Percentiles rank a stretch among this genome's conserved stretches.
Conservation (phyloP, 2,329 filamentous ascomycete species). For the Aspergillus thermomutatus region DNA sequence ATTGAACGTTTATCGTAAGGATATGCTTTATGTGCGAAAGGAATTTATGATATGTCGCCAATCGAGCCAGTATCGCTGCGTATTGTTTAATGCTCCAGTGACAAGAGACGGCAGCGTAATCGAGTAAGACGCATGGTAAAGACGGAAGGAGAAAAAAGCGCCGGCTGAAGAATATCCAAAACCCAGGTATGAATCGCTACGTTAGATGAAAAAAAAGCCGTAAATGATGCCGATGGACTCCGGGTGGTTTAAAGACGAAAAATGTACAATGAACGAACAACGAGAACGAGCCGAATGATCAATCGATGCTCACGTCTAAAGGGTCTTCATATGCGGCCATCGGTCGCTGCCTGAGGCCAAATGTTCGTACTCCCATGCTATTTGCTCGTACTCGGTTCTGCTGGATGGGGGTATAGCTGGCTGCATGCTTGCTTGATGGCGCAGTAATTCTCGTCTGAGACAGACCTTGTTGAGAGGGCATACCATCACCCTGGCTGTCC, state of each 20-base stretch:
- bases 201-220: conserved; percentile 18
- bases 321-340: conserved; percentile 22
- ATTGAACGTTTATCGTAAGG: conserved; percentile 4
- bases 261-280: neutral
- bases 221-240: conserved; percentile 10
- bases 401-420: conserved; percentile 38
- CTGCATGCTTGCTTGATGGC: conserved; percentile 33
- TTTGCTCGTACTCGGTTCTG: conserved; percentile 36
- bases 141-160: conserved; percentile 12
- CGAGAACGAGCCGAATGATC: conserved; percentile 7
- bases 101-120: neutral
- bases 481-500: conserved; percentile 12
- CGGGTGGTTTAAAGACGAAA: conserved; percentile 1
- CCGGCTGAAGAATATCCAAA: conserved; percentile 19
- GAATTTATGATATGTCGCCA: neutral
- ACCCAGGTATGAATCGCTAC: conserved; percentile 20
- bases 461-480: conserved; percentile 18
- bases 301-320: conserved; percentile 32
- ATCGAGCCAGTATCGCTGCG: neutral
- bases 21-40: neutral
- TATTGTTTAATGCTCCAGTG: neutral
- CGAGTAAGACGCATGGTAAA: neutral
- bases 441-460: conserved; percentile 32
- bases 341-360: conserved; percentile 32
- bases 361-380: conserved; percentile 33